Evolutionary conservation across 768 basidiomycete genomes (phyloP), one percentile per base, ranked within the genome.

Genomic region (Leucocoprinus sp.): DNA sequence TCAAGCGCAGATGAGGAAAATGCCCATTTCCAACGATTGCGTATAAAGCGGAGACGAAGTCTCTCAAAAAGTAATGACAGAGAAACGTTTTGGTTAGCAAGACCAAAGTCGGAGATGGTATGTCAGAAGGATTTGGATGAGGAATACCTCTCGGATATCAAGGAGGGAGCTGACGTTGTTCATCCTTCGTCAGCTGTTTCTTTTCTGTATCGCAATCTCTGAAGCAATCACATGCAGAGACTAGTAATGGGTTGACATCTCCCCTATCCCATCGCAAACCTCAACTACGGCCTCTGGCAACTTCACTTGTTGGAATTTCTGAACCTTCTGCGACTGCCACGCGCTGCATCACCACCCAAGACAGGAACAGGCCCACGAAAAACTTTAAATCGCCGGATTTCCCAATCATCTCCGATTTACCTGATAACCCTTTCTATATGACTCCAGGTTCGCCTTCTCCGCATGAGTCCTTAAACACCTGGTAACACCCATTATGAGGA

Each of bases 371-470:
- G 48, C 15, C 44, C 57, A 8, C 31, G 43, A 3, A 48, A 48
- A 36, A 26, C 17, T 18, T 26, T 6, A 48, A 35, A 33, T 18
- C 34, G 17, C 46, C 46, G 9, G 11, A 48, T 22, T 41, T 48
- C n/a, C 46, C 46, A n/a, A 36, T 37, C n/a, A n/a, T n/a, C n/a
- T n/a, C n/a, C n/a, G 82, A 84, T 58, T 81, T 82, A 2, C 83
- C 82, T 0, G 71, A 80, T 50, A 86, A 86, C 48, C 84, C 84
- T 0, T 86, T 87, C 67, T 67, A 86, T 8, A 64, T 28, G 31
- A 40, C 36, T 41, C 46, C 45, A 8, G n/a, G n/a, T n/a, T n/a
- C n/a, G n/a, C n/a, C 62, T 19, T 70, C 70, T 1, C 66, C 70
- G 55, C 42, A 42, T 55, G 3, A 58, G 61, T 19, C 56, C 61